These are phyloP conservation scores for Rhododendron ovatum DNA, from an alignment of 148 eudicot species.

Conservation along the genomic window DNA sequence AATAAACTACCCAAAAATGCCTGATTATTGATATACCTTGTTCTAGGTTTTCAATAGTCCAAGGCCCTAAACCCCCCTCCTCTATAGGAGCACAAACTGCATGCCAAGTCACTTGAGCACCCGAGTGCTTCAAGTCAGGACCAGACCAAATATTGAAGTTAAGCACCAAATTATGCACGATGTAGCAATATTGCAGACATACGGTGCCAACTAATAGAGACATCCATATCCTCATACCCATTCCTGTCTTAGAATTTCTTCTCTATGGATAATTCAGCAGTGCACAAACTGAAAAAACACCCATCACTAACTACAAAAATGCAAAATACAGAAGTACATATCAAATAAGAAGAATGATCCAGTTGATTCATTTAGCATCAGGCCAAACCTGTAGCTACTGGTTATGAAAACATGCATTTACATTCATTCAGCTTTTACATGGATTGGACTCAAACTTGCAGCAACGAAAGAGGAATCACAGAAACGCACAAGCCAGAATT, in stretches of 20 bases:
- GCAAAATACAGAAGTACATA: not conserved
- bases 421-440: not conserved
- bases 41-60: not conserved
- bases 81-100: not conserved
- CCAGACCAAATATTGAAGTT: not conserved
- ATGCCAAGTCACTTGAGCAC: not conserved
- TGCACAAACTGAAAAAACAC: not conserved
- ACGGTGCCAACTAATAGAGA: not conserved
- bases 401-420: not conserved
- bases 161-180: not conserved
- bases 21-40: not conserved
- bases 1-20: not conserved
- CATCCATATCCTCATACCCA: not conserved
- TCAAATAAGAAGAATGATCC: not conserved
- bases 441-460: not conserved
- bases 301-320: not conserved
- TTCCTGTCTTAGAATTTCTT: not conserved
- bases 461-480: not conserved
- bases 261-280: not conserved
- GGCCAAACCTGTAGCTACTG: not conserved
- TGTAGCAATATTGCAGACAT: not conserved
- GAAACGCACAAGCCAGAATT: not conserved
- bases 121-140: not conserved
- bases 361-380: not conserved
- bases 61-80: not conserved